Conservation (phyloP, 169 alveolate species). For the Plasmodium fragile region DNA sequence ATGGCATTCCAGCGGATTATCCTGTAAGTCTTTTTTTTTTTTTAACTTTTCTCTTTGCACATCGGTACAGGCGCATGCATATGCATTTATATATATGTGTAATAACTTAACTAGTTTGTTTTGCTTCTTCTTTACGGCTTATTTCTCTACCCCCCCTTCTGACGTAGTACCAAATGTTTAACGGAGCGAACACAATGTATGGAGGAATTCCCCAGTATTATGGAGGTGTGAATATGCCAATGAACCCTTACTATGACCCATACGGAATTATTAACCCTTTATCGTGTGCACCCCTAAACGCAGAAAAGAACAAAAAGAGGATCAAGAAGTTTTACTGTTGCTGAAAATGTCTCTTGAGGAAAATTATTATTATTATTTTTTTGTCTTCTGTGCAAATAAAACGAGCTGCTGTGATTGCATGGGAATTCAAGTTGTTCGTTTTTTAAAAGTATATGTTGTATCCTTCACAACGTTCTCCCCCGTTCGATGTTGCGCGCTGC, state of each 20-base stretch:
- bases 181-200: constrained; percentile 66
- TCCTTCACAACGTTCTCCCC: neutral
- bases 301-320: constrained; percentile 38
- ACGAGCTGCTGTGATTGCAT: neutral
- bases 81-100: neutral
- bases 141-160: neutral
- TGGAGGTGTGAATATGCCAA: constrained; percentile 69
- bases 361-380: neutral
- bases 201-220: constrained; percentile 73
- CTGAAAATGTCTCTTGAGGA: constrained; percentile 2
- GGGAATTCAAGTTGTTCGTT: neutral
- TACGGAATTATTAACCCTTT: constrained; percentile 74
- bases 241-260: constrained; percentile 76
- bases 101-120: neutral
- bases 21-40: constrained; percentile 37
- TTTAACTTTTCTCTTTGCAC: neutral
- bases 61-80: neutral
- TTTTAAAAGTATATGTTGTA: constrained; percentile 3
- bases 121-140: constrained; percentile 1
- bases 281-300: constrained; percentile 46
- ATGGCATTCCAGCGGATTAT: constrained; percentile 63
- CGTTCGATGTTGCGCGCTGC: neutral
- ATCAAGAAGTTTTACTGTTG: constrained; percentile 65
- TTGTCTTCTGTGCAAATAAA: neutral
- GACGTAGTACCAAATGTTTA: constrained; percentile 58